Conservation (phyloP, 345 rosid species). For the Diplotaxis tenuifolia region DNA sequence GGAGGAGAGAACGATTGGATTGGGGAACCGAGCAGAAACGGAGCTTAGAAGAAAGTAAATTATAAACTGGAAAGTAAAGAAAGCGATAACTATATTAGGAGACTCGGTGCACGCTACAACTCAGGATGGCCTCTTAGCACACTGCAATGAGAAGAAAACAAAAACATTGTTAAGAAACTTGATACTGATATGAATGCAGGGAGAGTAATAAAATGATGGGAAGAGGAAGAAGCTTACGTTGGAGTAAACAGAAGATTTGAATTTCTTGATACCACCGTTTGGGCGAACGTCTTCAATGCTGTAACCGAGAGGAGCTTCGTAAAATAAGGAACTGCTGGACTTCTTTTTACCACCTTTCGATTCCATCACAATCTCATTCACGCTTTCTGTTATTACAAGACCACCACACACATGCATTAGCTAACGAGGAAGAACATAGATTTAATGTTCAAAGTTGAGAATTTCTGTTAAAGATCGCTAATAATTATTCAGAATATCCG, state of each 20-base stretch:
- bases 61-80: constrained; percentile 26
- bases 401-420: background rate
- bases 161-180: background rate
- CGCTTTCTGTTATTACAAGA: constrained; percentile 16
- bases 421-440: background rate
- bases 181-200: background rate
- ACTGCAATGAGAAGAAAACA: constrained; percentile 44
- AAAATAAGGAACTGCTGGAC: constrained; percentile 66
- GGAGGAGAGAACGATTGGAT: constrained; percentile 42
- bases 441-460: background rate
- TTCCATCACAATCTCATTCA: constrained; percentile 93
- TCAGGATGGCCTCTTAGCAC: constrained; percentile 90
- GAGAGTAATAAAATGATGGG: background rate
- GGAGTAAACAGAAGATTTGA: constrained; percentile 95
- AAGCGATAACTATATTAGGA: constrained; percentile 25
- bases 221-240: constrained; percentile 43
- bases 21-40: constrained; percentile 44
- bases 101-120: constrained; percentile 33
- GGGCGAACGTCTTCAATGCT: constrained; percentile 99
- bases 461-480: background rate
- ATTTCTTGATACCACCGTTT: constrained; percentile 98
- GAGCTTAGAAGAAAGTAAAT: constrained; percentile 34
- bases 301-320: constrained; percentile 99
- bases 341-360: constrained; percentile 95
- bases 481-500: too few species aligned